Evolutionary conservation across 2,329 filamentous ascomycete genomes (phyloP).

Genomic region (Fusarium kyushuense): DNA sequence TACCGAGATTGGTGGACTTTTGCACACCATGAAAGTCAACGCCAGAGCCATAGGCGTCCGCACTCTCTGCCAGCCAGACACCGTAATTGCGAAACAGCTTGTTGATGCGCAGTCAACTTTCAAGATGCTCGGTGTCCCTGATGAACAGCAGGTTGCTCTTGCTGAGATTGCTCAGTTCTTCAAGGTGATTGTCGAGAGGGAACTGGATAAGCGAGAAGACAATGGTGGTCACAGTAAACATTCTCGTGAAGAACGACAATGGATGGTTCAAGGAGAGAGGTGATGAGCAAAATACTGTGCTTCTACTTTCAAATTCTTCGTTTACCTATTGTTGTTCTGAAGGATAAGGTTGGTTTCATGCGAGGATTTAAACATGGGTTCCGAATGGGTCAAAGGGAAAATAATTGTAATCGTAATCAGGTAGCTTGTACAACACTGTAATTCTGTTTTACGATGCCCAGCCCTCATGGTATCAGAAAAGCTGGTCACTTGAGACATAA

Average conservation of each 20-base stretch:
- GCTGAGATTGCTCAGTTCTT: constrained; percentile 67
- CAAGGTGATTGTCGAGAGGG: constrained; percentile 63
- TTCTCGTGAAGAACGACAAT: constrained; percentile 17
- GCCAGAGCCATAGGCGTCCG: constrained; percentile 65
- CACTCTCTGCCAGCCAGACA: constrained; percentile 69
- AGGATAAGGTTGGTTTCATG: not conserved
- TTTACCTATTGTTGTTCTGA: not conserved
- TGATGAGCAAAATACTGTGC: not conserved
- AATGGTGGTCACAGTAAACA: constrained; percentile 33
- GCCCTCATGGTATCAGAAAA: no score
- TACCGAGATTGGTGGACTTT: constrained; percentile 59
- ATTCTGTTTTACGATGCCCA: no score
- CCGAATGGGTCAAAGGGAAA: not conserved
- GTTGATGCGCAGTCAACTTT: constrained; percentile 65
- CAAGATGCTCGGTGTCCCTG: constrained; percentile 60
- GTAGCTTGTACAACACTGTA: constrained; percentile 3
- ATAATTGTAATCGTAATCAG: not conserved
- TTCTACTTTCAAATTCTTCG: not conserved
- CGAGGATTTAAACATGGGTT: not conserved
- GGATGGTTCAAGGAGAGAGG: constrained; percentile 15
- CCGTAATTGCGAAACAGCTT: constrained; percentile 69
- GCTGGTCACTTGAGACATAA: no score
- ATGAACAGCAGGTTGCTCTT: constrained; percentile 60
- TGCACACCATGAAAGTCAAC: constrained; percentile 65
- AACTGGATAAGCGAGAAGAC: constrained; percentile 50